Base-by-base conservation (phyloP, 345 rosid species). In the Eutrema yunnanense region DNA sequence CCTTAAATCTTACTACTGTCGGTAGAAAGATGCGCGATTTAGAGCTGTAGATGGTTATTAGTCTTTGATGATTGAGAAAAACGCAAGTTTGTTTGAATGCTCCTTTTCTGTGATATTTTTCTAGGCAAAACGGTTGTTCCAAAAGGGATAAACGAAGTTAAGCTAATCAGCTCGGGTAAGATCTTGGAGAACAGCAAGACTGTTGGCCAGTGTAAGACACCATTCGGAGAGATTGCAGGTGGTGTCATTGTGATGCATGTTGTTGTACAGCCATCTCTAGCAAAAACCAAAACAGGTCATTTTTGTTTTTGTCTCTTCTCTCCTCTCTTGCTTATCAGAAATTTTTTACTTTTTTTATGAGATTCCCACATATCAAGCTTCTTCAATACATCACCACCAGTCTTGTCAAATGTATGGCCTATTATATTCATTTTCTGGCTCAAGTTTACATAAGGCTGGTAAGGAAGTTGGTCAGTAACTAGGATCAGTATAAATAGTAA, bases 151-250 rank as follows among this genome's bases (percentile, higher is more conserved):
- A 90, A 78, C 77, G 98, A 92, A 84, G 81, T 92, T 72, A 92
- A 92, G 80, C 76, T 92, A 81, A 92, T 92, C 10, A 84, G 88
- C 81, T 88, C 93, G 0, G 98, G 96, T 32, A 90, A 92, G 81
- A 85, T 90, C 54, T 81, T 92, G 88, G 98, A 92, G 68, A 92
- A 88, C 50, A 84, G 54, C 82, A 90, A 83, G 81, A 87, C 92
- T 38, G 92, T 90, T 71, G 96, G 86, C 14, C 96, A 92, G 83
- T 92, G 96, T 81, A 90, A 83, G 81, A 78, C 73, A 44, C 96
- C 96, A 9, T 86, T 80, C 49, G 87, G 90, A 43, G 98, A 92
- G 14, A 81, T 78, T 71, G 76, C 86, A 0, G 93, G 90, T 16
- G 90, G 74, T 34, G 72, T 76, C 9, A 83, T 80, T 73, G 83